A percentile compares a stretch with the other conserved stretches of the same genome.
Conservation (phyloP, 331 rosid genomes). For the Rosa hybrid region DNA sequence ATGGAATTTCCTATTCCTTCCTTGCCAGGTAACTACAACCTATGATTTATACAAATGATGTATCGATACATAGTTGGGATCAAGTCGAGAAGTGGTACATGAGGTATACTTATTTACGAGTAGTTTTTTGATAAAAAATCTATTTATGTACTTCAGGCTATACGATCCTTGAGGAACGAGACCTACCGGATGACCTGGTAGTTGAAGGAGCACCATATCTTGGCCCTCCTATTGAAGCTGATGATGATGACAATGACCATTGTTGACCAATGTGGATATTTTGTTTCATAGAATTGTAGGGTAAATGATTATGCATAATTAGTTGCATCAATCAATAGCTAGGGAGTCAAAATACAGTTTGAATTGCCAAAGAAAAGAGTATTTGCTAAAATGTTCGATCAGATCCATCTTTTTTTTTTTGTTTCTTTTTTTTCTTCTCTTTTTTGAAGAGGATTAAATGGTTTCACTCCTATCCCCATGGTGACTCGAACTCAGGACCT, state of each 20-base stretch:
- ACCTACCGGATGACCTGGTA: conserved; percentile 46
- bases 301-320: background rate
- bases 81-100: background rate
- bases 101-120: background rate
- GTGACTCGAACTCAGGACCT: too few relatives aligned
- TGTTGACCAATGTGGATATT: background rate
- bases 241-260: background rate
- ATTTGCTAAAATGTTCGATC: background rate
- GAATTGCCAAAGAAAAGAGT: background rate
- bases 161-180: conserved; percentile 54
- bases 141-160: conserved; percentile 36
- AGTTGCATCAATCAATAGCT: background rate
- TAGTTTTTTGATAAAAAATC: background rate
- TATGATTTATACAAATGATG: background rate
- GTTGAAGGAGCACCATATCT: conserved; percentile 63
- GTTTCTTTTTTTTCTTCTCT: too few relatives aligned
- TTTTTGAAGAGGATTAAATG: too few relatives aligned
- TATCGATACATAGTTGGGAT: background rate
- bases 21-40: conserved; percentile 45
- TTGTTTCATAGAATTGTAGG: background rate
- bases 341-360: background rate
- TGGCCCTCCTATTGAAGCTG: conserved; percentile 43
- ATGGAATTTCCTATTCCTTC: conserved; percentile 46
- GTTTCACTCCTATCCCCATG: too few relatives aligned
- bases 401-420: background rate